Evolutionary conservation across 176 grass and related monocot genomes (phyloP), one percentile per base, ranked within the genome.

Genomic region (Tuctoria greenei): DNA sequence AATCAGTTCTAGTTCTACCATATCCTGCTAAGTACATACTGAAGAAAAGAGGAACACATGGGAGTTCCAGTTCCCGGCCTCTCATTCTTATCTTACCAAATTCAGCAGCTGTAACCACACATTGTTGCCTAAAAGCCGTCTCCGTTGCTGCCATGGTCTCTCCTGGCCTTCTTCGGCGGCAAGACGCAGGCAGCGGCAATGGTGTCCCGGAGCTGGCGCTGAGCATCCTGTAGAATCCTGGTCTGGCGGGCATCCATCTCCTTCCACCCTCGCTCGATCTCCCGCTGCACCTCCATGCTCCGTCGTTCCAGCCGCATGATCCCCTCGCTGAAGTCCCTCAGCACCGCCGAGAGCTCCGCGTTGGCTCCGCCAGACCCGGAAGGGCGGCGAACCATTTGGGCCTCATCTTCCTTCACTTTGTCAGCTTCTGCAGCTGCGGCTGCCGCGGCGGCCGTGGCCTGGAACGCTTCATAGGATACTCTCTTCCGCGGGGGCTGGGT

Each of bases 251-350:
- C 79, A 49, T 99, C 91, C 73, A 64, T 88, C 61, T 99, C 89
- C 80, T 92, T 92, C 82, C 91, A 93, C 6, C 85, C 89, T 7
- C 61, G 79, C 86, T 95, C 91, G 4, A 99, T 82, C 62, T 95
- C 95, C 88, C 82, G 73, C 82, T 89, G 73, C 66, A 92, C 42
- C 61, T 92, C 95, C 80, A 95, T 92, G 28, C 85, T 76, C 55
- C 85, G 88, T 80, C 90, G 87, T 82, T 99, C 95, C 25, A 99
- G 84, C 56, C 77, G 86, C 64, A 83, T 61, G 73, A 99, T 44
- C 21, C 79, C 79, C 0, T 99, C 84, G 3, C 89, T 78, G 36
- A 99, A 95, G 17, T 86, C 83, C 84, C 81, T 85, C 45, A 98
- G 63, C 20, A 84, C 85, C 2, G 39, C 80, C 17, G 82, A 77